Evolutionary conservation across 2,329 filamentous ascomycete genomes (phyloP), one percentile per base, ranked within the genome.

Genomic region (Xylariaceae sp.): DNA sequence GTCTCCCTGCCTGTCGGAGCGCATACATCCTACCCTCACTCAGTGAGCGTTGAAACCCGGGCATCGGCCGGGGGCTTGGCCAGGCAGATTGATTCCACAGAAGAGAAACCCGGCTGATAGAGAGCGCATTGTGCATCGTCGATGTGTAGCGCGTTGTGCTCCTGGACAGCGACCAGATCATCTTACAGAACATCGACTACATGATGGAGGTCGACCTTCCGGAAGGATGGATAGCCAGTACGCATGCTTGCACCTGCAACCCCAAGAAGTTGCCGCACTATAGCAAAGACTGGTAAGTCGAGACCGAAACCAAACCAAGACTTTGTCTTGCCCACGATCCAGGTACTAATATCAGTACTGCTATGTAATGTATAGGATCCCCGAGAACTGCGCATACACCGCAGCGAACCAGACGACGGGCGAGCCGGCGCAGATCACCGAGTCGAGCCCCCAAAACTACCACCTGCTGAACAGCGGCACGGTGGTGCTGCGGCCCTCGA

Each of bases 391-490:
- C 46, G 53, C 50, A 44, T 58, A 54, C 49, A 59, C 55, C 14
- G 55, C 55, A 5, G 55, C 56, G 18, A 44, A 59, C 47, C 53
- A 57, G 34, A 41, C 40, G 30, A 58, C 55, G 9, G 56, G 55
- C 34, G 46, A 51, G 17, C 50, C 53, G 1, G 46, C 51, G 16
- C 51, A 47, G 34, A 55, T 57, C 43, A 54, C 52, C 8, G 44
- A 50, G 19, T 36, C 44, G 19, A 47, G 50, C 26, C 59, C 52
- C 3, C 47, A 47, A 19, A 59, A 59, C 47, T 57, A 61, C 48
- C 59, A 60, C 51, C 51, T 60, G 12, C 56, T 60, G n/a, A 61
- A 60, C 50, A 59, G 55, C 38, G 58, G 57, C 15, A 60, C 58
- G 13, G 56, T 60, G 3, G 54, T 60, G 28, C 30, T 61, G n/a